A percentile compares a stretch with the other conserved stretches of the same genome.
These are phyloP conservation scores for Botrytis elliptica DNA, from an alignment of 2,329 filamentous ascomycete species.

Conservation along the genomic window DNA sequence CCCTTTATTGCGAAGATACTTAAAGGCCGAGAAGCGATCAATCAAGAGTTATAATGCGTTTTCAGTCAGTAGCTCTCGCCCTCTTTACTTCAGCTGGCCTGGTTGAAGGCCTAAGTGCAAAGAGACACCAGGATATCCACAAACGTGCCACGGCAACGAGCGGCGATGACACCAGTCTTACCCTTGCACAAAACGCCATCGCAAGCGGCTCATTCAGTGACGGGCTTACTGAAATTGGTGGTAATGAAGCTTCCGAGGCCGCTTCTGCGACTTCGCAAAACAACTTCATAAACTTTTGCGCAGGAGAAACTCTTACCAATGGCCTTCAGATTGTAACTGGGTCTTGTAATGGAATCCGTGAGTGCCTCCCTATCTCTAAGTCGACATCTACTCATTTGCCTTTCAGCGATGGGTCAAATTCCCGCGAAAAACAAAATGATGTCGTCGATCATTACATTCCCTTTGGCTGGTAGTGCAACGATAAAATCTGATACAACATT, in stretches of 20 bases:
- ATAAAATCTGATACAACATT: constrained; percentile 34
- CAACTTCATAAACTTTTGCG: constrained; percentile 37
- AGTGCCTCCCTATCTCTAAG: constrained; percentile 12
- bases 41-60: constrained; percentile 21
- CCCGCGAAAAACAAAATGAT: constrained; percentile 38
- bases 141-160: constrained; percentile 3
- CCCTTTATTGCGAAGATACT: neutral
- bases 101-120: constrained; percentile 11
- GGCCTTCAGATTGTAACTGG: constrained; percentile 55
- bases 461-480: constrained; percentile 30
- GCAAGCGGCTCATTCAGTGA: constrained; percentile 29
- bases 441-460: constrained; percentile 35
- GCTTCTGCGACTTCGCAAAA: constrained; percentile 31
- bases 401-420: constrained; percentile 39
- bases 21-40: neutral
- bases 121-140: constrained; percentile 17
- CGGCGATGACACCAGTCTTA: constrained; percentile 15
- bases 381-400: neutral
- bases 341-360: constrained; percentile 54
- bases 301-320: constrained; percentile 51
- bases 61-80: constrained; percentile 21
- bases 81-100: constrained; percentile 25
- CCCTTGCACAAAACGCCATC: constrained; percentile 22
- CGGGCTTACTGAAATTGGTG: constrained; percentile 27
- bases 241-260: constrained; percentile 26